Evolutionary conservation across 163 green algal genomes (phyloP), one percentile per base, ranked within the genome.

Genomic region (Chloromonas sp.): DNA sequence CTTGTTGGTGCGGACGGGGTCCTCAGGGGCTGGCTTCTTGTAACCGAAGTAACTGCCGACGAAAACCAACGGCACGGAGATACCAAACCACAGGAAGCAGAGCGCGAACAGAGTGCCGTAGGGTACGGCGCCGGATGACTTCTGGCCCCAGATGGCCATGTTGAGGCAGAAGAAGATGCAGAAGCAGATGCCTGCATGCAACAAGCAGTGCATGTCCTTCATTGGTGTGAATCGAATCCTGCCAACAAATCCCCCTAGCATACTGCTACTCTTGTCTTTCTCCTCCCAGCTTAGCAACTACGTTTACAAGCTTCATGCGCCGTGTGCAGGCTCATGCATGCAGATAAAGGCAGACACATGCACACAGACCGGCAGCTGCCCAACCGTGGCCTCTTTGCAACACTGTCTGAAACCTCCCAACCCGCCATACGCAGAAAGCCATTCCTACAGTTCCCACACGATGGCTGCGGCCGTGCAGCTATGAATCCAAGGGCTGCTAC

Each of bases 81-180:
- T 97, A 80, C 96, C 96, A 85, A 99, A 98, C 97, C 97, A 99
- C 2, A 99, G 92, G 92, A 98, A 98, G 91, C 94, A 95, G 0
- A 99, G 92, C 1, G 96, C 95, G 84, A 98, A 96, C 14, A 99
- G 93, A 5, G 97, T 99, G 80, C 95, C 94, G 81, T 98, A 98
- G 14, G 97, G 97, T 62, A 98, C 95, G 13, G 97, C 97, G 2
- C 96, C 97, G 59, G 91, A 96, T 60, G 90, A 95, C 87, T 95
- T 94, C 92, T 99, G 92, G 60, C 94, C 93, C 96, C 96, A 99
- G 77, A 98, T 94, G 57, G 99, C 82, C 66, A 97, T 83, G 90
- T 99, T 97, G 78, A 99, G 93, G 60, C 88, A 81, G 84, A 98
- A 95, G 89, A 98, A 98, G 84, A 99, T 94, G 87, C 36, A 83